phyloP scores from a whole-genome alignment of 148 eudicot genomes.

The Fallopia convolvulus region DNA sequence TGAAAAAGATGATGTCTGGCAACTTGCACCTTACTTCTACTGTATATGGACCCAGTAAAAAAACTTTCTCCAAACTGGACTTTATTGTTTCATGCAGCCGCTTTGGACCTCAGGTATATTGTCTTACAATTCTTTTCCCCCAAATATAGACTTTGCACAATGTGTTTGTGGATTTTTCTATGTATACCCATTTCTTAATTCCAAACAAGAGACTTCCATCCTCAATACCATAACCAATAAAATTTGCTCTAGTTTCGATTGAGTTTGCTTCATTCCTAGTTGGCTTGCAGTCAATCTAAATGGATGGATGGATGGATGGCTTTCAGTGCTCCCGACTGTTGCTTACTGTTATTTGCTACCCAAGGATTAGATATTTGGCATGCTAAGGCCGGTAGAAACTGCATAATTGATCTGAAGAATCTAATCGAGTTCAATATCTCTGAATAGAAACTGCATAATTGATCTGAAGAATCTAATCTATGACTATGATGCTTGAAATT shows the following conservation, averaged over 20 bases:
- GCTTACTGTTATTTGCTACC: neutral
- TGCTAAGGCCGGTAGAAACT: neutral
- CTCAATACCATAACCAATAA: neutral
- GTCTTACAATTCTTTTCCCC: neutral
- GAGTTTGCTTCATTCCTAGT: neutral
- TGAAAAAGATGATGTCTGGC: conserved; percentile 68
- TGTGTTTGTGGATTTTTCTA: neutral
- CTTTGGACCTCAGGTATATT: conserved; percentile 83
- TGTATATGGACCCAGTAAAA: conserved; percentile 21
- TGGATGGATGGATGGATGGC: neutral
- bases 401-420: neutral
- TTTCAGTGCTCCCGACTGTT: neutral
- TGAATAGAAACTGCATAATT: too few relatives aligned
- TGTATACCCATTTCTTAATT: neutral
- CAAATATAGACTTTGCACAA: neutral
- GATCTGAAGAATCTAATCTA: neutral
- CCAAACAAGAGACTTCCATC: neutral
- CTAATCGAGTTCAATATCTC: neutral
- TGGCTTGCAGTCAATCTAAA: neutral
- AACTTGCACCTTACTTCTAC: conserved; percentile 42
- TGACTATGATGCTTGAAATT: too few relatives aligned
- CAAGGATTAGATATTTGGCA: neutral
- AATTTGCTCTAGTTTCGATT: neutral
- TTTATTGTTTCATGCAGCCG: conserved; percentile 80
- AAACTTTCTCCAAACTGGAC: conserved; percentile 34